Conservation (phyloP, 1,284 basidiomycete species). For the Wallemia hederae region DNA sequence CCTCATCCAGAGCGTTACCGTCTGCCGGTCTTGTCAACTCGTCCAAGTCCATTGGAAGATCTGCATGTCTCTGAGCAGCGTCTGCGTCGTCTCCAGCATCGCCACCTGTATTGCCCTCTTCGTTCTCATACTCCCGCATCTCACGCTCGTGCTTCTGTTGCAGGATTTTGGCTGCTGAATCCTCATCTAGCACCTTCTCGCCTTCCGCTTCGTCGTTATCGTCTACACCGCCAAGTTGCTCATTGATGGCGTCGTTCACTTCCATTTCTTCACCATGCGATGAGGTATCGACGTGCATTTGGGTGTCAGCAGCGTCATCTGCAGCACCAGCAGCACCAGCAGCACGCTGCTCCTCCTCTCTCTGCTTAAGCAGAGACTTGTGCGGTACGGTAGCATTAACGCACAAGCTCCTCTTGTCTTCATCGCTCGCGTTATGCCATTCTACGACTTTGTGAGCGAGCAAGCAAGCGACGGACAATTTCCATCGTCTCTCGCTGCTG, state of each 20-base stretch:
- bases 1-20: too few species aligned
- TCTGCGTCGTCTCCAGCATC: too few species aligned
- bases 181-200: conserved; percentile 11
- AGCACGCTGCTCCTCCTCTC: conserved; percentile 10
- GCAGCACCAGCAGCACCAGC: too few species aligned
- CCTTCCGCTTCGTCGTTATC: conserved; percentile 13
- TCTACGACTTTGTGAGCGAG: conserved; percentile 56
- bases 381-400: conserved; percentile 15
- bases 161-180: not conserved
- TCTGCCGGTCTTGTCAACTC: too few species aligned
- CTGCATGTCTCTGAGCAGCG: not conserved
- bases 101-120: too few species aligned
- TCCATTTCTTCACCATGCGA: conserved; percentile 19
- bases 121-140: too few species aligned
- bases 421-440: conserved; percentile 46
- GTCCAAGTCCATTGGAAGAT: not conserved
- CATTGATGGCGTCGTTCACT: conserved; percentile 12
- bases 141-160: too few species aligned
- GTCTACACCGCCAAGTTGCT: conserved; percentile 1
- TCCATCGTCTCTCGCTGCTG: conserved; percentile 79
- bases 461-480: conserved; percentile 53
- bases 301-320: too few species aligned
- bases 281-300: too few species aligned
- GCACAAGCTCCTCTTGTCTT: conserved; percentile 3
- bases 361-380: conserved; percentile 23